phyloP scores from a whole-genome alignment of 139 green algal species.

The Raphidocelis subcapitata region DNA sequence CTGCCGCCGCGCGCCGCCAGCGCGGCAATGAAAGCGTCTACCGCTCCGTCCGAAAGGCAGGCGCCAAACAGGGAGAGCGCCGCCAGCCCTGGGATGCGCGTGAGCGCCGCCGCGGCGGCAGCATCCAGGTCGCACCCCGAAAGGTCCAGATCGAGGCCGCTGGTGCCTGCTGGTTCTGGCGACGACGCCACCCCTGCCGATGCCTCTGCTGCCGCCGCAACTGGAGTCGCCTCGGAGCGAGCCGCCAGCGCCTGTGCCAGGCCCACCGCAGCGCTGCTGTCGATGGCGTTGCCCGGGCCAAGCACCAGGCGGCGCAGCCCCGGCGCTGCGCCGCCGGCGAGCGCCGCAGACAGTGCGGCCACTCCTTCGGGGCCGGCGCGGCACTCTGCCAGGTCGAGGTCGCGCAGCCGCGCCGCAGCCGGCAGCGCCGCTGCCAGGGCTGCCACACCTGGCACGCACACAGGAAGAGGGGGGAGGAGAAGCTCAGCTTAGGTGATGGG shows the following conservation, averaged over 20 bases:
- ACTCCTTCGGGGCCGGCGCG: background rate
- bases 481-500: background rate
- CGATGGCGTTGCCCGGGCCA: background rate
- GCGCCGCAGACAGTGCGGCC: slow-evolving; percentile 1
- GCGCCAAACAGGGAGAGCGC: background rate
- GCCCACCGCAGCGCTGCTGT: background rate
- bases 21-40: background rate
- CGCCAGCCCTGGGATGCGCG: background rate
- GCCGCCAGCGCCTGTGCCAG: background rate
- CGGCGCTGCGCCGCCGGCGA: background rate
- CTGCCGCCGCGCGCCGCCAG: background rate
- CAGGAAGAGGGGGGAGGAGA: background rate
- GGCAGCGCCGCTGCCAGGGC: slow-evolving; percentile 7
- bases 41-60: background rate
- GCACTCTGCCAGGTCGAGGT: slow-evolving; percentile 5
- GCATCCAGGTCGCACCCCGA: background rate
- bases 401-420: background rate
- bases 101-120: background rate
- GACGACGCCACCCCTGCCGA: background rate
- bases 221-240: background rate
- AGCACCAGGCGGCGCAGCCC: slow-evolving; percentile 14
- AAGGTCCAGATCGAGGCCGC: slow-evolving; percentile 8
- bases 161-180: background rate
- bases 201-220: slow-evolving; percentile 15
- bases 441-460: slow-evolving; percentile 6